Percentiles rank a stretch among this genome's conserved stretches.
These are phyloP conservation scores for Pseudohalonectria lignicola DNA, from an alignment of 2,329 filamentous ascomycete genomes.

Conservation along the genomic window DNA sequence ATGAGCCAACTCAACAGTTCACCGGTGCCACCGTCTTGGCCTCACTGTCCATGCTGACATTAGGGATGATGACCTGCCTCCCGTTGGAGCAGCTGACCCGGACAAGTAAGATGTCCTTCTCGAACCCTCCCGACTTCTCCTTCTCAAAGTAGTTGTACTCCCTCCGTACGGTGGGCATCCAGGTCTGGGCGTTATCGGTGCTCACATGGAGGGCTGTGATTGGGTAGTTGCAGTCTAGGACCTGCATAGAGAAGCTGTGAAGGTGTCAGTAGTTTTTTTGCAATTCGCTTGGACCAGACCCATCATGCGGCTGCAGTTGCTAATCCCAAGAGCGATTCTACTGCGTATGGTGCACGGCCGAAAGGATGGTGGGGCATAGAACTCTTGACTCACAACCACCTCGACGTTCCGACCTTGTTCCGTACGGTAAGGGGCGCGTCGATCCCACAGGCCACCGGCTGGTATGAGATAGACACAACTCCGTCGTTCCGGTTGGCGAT, in stretches of 20 bases:
- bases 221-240: conserved; percentile 49
- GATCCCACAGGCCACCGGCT: conserved; percentile 28
- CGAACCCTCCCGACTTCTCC: conserved; percentile 21
- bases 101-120: conserved; percentile 4
- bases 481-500: conserved; percentile 23
- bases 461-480: conserved; percentile 23
- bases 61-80: conserved; percentile 1
- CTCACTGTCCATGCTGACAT: conserved; percentile 3
- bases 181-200: conserved; percentile 47
- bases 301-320: no score
- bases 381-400: conserved; percentile 23
- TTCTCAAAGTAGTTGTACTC: conserved; percentile 55
- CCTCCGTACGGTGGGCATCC: conserved; percentile 41
- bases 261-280: no score
- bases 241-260: conserved; percentile 39
- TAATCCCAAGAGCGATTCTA: no score
- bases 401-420: conserved; percentile 31
- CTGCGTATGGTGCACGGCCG: no score
- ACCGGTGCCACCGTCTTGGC: conserved; percentile 1
- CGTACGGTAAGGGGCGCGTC: conserved; percentile 26
- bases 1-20: neutral
- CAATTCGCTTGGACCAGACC: no score
- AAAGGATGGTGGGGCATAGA: no score
- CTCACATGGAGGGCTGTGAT: conserved; percentile 48
- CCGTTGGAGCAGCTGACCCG: conserved; percentile 3